Evolutionary conservation across 805 yeast genomes (phyloP).

Genomic region (Zygosaccharomyces lentus): DNA sequence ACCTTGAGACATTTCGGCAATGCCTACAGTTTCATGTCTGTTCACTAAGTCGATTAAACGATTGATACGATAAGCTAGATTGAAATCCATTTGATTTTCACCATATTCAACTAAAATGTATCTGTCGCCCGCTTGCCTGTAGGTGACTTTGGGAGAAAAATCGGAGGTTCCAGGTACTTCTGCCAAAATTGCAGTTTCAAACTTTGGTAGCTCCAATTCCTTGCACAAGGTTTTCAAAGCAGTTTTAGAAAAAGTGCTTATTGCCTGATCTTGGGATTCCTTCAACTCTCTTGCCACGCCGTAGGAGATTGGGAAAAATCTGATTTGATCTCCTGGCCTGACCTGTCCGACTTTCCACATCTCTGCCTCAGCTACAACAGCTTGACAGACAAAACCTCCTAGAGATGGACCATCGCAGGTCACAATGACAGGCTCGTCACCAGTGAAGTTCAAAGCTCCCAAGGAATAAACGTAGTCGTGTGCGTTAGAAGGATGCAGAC

Average conservation of each 20-base stretch:
- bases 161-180: conserved; percentile 44
- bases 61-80: conserved; percentile 79
- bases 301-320: conserved; percentile 72
- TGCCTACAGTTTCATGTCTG: conserved; percentile 64
- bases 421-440: conserved; percentile 96
- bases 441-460: conserved; percentile 97
- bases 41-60: conserved; percentile 71
- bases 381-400: conserved; percentile 97
- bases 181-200: conserved; percentile 69
- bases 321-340: conserved; percentile 85
- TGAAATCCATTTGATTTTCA: conserved; percentile 79
- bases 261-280: conserved; percentile 51
- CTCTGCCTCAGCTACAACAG: conserved; percentile 92
- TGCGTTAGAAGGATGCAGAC: conserved; percentile 96
- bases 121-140: conserved; percentile 97
- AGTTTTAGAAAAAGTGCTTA: conserved; percentile 33
- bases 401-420: conserved; percentile 97
- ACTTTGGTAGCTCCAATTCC: conserved; percentile 37
- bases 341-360: conserved; percentile 99
- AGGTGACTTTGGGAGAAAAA: conserved; percentile 65
- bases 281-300: conserved; percentile 65
- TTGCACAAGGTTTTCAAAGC: conserved; percentile 31
- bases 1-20: conserved; percentile 95
- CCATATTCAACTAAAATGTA: conserved; percentile 91
- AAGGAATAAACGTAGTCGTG: conserved; percentile 95